phyloP scores from a whole-genome alignment of 768 basidiomycete species.

The Tulasnella sp. region DNA sequence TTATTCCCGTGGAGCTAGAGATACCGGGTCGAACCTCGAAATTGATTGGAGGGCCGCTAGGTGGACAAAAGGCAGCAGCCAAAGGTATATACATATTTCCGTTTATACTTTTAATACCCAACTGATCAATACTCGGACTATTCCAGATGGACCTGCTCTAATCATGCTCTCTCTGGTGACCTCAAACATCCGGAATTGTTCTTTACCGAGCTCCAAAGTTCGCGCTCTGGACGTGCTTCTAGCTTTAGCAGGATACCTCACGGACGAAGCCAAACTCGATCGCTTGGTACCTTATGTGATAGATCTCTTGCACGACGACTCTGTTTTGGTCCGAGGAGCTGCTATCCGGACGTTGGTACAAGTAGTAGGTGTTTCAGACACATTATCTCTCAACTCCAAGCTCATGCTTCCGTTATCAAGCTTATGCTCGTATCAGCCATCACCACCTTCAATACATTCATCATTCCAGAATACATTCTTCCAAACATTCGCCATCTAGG shows the following conservation, averaged over 20 bases:
- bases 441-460: slow-evolving; percentile 44
- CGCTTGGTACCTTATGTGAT: slow-evolving; percentile 86
- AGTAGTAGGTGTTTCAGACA: slow-evolving; percentile 45
- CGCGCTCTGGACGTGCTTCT: slow-evolving; percentile 77
- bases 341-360: slow-evolving; percentile 70
- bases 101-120: background rate
- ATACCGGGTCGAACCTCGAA: slow-evolving; percentile 55
- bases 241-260: slow-evolving; percentile 63
- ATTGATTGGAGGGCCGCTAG: slow-evolving; percentile 24
- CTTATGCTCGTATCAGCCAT: slow-evolving; percentile 57
- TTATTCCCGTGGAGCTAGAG: slow-evolving; percentile 63
- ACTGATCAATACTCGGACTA: background rate
- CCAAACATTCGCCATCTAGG: slow-evolving; percentile 77
- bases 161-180: slow-evolving; percentile 78
- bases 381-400: background rate
- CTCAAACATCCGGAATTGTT: slow-evolving; percentile 79
- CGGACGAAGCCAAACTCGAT: slow-evolving; percentile 92
- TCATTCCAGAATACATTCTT: slow-evolving; percentile 92
- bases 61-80: slow-evolving; percentile 36
- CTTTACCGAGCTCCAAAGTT: slow-evolving; percentile 72
- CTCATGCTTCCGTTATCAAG: slow-evolving; percentile 22
- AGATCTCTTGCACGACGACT: slow-evolving; percentile 76
- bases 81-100: slow-evolving; percentile 38
- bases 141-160: slow-evolving; percentile 71
- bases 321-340: slow-evolving; percentile 65